Evolutionary conservation across 2,329 filamentous ascomycete genomes (phyloP).

Genomic region (Penicillium sp.): DNA sequence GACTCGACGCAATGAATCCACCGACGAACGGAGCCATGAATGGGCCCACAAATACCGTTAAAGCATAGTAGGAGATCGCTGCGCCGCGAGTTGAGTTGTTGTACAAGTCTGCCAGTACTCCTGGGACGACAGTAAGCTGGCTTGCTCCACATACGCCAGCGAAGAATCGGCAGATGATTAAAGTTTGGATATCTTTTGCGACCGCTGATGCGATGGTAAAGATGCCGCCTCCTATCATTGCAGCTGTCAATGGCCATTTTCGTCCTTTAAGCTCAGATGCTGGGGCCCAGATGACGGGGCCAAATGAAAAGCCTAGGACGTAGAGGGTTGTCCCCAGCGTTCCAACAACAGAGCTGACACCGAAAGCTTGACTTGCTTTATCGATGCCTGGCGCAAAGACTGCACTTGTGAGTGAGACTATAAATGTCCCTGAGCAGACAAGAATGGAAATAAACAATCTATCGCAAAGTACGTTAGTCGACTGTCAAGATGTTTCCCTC

Average conservation of each 20-base stretch:
- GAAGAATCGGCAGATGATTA: slow-evolving; percentile 49
- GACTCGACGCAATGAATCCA: slow-evolving; percentile 51
- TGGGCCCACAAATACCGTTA: slow-evolving; percentile 51
- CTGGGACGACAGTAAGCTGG: slow-evolving; percentile 46
- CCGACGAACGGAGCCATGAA: slow-evolving; percentile 51
- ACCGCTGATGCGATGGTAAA: slow-evolving; percentile 49
- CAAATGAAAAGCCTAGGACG: slow-evolving; percentile 56
- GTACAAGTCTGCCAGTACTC: slow-evolving; percentile 50
- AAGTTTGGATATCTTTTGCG: slow-evolving; percentile 40
- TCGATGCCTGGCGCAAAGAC: slow-evolving; percentile 68
- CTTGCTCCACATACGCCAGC: slow-evolving; percentile 47
- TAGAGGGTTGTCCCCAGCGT: slow-evolving; percentile 50
- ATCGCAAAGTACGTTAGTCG: not conserved
- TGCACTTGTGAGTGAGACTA: slow-evolving; percentile 54
- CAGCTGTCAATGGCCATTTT: slow-evolving; percentile 52
- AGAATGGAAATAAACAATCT: slow-evolving; percentile 26
- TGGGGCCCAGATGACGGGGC: slow-evolving; percentile 63
- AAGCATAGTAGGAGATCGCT: slow-evolving; percentile 49
- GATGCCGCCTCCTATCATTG: slow-evolving; percentile 42
- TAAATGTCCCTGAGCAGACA: slow-evolving; percentile 49
- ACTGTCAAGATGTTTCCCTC: not conserved
- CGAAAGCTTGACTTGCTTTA: slow-evolving; percentile 52
- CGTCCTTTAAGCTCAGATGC: slow-evolving; percentile 61
- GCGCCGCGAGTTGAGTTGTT: slow-evolving; percentile 43
- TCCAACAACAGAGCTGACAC: slow-evolving; percentile 44